These are phyloP conservation scores for Sporothrix brunneoviolacea DNA, from an alignment of 2,329 filamentous ascomycete species.

Conservation along the genomic window DNA sequence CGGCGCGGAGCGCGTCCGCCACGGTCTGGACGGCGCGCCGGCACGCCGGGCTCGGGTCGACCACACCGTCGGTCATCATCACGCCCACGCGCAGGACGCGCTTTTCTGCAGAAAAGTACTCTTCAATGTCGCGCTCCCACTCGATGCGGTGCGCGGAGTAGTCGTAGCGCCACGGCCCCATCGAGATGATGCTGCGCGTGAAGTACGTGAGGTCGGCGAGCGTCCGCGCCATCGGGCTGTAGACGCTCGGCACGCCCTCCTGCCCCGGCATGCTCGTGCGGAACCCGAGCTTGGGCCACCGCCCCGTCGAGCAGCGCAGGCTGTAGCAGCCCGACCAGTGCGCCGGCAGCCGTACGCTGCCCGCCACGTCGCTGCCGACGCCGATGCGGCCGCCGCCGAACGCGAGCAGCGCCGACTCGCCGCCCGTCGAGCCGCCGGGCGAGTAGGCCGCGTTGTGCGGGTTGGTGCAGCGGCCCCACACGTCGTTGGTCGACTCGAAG, in stretches of 20 bases:
- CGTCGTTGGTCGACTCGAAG: slow-evolving; percentile 69
- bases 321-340: slow-evolving; percentile 88
- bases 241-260: slow-evolving; percentile 82
- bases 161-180: slow-evolving; percentile 87
- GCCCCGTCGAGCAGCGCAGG: slow-evolving; percentile 76
- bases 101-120: slow-evolving; percentile 54
- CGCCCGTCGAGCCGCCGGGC: slow-evolving; percentile 82
- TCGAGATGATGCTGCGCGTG: slow-evolving; percentile 66
- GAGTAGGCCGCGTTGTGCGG: slow-evolving; percentile 80
- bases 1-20: slow-evolving; percentile 58
- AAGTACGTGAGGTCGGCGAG: slow-evolving; percentile 80
- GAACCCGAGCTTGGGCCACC: slow-evolving; percentile 82
- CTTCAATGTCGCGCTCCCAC: slow-evolving; percentile 60
- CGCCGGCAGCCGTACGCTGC: slow-evolving; percentile 78
- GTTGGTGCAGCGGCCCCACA: slow-evolving; percentile 80
- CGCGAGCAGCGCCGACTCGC: slow-evolving; percentile 75
- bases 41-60: slow-evolving; percentile 82
- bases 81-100: slow-evolving; percentile 63
- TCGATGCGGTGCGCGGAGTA: slow-evolving; percentile 76
- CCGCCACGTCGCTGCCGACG: slow-evolving; percentile 85
- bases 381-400: slow-evolving; percentile 72
- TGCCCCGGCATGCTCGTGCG: slow-evolving; percentile 87
- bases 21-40: slow-evolving; percentile 65
- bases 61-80: slow-evolving; percentile 71
- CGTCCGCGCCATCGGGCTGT: slow-evolving; percentile 86